Base-by-base conservation (phyloP, 2,329 filamentous ascomycete species). In the Aspergillus calidoustus region DNA sequence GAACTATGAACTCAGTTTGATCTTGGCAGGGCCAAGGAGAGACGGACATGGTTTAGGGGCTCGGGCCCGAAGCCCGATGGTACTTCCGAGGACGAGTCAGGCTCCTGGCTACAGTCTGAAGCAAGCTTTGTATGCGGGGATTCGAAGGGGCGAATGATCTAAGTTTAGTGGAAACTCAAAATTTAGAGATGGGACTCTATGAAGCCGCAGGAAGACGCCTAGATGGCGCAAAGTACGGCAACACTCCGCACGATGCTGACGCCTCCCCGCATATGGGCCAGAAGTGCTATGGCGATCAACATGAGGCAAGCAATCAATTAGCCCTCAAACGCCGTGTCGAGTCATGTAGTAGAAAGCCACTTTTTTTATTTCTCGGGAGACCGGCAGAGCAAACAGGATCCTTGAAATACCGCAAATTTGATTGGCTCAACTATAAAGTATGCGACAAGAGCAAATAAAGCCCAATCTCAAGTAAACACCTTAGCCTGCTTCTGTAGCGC, bases 401-500 rank as follows among this genome's bases (percentile, higher is more conserved):
- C 13, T 41, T 41, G 11, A 4, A 41, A 15, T 13, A 41, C 11
- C 9, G 34, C 17, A 41, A 15, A 41, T 41, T 41, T 15, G 4
- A 41, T 15, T 41, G 34, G 13, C 34, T 38, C 25, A 28, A 38
- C 34, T 41, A 15, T 41, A 2, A 41, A 15, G 15, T 41, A 41
- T 11, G 11, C 8, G 34, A 41, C 34, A 41, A 41, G 25, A 28
- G 34, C 34, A 41, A 41, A 41, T 41, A 41, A 41, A 41, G 34
- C 13, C 11, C 34, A 41, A 15, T 15, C 34, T 41, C 34, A 62
- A 2, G 51, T 59, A 22, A 62, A 62, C 13, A 62, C 51, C 5
- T 62, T 49, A 1, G 60, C 56, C 22, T 59, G 50, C 3, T 50
- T 52, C 46, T 63, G 54, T 1, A 63, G 49, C 4, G 43, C 50